phyloP scores from a whole-genome alignment of 2,329 filamentous ascomycete genomes.

The Fusarium humuli region DNA sequence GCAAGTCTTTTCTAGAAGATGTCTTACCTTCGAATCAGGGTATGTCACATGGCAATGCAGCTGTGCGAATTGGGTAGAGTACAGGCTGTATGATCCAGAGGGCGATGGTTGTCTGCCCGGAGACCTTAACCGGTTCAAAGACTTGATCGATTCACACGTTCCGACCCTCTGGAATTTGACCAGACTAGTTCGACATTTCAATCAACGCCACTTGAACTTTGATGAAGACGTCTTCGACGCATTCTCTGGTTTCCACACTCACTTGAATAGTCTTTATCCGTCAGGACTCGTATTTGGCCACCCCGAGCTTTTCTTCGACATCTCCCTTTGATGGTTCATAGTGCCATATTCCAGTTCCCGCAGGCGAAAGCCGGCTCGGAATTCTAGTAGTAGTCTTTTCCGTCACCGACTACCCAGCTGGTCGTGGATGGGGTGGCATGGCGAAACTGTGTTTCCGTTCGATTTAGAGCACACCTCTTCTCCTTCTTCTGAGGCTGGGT shows the following conservation, averaged over 20 bases:
- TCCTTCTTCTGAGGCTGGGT: background rate
- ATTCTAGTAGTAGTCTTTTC: background rate
- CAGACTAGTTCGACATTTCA: background rate
- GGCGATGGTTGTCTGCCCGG: fast-evolving
- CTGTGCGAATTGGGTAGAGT: background rate
- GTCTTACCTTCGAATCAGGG: background rate
- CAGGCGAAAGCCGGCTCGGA: background rate
- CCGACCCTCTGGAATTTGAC: background rate
- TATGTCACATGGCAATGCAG: background rate
- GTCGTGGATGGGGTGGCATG: background rate
- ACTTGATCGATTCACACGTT: too few species aligned
- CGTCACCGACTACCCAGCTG: background rate
- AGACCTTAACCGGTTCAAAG: too few species aligned
- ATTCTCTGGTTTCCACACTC: background rate
- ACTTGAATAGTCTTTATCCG: background rate
- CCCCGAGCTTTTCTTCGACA: background rate
- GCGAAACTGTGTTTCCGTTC: background rate
- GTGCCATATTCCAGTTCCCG: background rate
- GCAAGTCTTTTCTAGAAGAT: background rate
- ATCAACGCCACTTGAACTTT: background rate
- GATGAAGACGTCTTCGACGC: background rate
- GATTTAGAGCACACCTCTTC: background rate
- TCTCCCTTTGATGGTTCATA: background rate
- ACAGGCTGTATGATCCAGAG: background rate
- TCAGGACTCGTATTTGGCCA: background rate